Percentiles rank a stretch among this genome's conserved stretches.
Conservation (phyloP, 306 rosid genomes). For the Pueraria montana region DNA sequence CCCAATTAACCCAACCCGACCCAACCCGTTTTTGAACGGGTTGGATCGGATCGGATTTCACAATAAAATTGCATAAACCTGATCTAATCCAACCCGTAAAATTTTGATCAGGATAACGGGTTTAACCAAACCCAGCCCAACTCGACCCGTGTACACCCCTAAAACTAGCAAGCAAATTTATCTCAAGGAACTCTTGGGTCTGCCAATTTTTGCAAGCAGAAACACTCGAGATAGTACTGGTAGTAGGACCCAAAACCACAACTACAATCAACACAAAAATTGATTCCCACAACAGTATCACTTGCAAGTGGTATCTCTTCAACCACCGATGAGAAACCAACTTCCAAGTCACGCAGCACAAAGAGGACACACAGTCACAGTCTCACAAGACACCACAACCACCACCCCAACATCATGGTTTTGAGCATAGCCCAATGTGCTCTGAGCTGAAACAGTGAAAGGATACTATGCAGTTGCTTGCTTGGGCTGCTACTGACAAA, state of each 20-base stretch:
- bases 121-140: too few species aligned
- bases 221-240: neutral
- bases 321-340: neutral
- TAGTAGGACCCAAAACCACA: neutral
- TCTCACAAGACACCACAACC: slow-evolving; percentile 31
- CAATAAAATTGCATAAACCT: too few species aligned
- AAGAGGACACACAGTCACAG: slow-evolving; percentile 20
- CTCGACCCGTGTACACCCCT: too few species aligned
- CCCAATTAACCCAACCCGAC: too few species aligned
- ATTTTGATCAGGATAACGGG: too few species aligned
- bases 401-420: slow-evolving; percentile 15
- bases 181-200: neutral
- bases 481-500: neutral
- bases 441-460: slow-evolving; percentile 2
- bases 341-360: neutral
- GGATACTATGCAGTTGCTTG: neutral
- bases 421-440: neutral
- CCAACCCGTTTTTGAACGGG: too few species aligned
- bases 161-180: too few species aligned
- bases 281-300: neutral
- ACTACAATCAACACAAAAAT: neutral
- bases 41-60: too few species aligned
- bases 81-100: too few species aligned
- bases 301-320: neutral
- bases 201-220: neutral